Conservation (phyloP, 2,329 filamentous ascomycete species). For the Aspergillus melleus region DNA sequence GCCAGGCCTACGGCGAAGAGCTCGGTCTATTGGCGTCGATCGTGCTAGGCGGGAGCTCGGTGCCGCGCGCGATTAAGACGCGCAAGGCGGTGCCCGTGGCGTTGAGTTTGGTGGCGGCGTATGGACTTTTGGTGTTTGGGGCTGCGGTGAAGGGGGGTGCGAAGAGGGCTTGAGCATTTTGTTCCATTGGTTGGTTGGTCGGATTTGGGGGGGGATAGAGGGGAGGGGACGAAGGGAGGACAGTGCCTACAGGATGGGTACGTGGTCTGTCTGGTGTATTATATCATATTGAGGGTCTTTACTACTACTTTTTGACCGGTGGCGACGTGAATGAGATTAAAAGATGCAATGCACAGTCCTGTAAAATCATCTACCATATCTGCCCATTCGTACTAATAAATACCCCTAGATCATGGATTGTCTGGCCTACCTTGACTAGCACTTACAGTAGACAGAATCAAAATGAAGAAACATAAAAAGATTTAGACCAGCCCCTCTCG, state of each 20-base stretch:
- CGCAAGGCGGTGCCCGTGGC: constrained; percentile 81
- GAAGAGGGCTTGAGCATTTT: constrained; percentile 26
- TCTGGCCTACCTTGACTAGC: constrained; percentile 14
- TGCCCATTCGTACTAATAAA: not conserved
- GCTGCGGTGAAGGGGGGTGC: constrained; percentile 54
- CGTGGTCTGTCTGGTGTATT: not conserved
- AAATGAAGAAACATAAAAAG: not conserved
- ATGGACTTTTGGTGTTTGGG: constrained; percentile 79
- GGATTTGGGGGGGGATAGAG: not conserved
- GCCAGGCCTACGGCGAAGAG: constrained; percentile 80
- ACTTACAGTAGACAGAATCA: constrained; percentile 10
- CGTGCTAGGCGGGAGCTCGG: constrained; percentile 78
- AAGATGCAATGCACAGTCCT: not conserved
- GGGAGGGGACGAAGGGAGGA: not conserved
- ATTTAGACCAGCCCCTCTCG: not conserved
- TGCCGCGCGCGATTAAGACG: constrained; percentile 81
- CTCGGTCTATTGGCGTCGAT: constrained; percentile 83
- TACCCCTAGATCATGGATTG: not conserved
- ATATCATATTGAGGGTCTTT: not conserved
- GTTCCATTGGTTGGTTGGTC: not conserved
- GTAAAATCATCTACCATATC: not conserved
- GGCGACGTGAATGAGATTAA: not conserved
- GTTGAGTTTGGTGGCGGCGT: constrained; percentile 74
- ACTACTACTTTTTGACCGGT: too few relatives aligned
- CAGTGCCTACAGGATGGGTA: not conserved